Conservation (phyloP, 768 basidiomycete species). For the button mushroom (Agaricus bisporus) region DNA sequence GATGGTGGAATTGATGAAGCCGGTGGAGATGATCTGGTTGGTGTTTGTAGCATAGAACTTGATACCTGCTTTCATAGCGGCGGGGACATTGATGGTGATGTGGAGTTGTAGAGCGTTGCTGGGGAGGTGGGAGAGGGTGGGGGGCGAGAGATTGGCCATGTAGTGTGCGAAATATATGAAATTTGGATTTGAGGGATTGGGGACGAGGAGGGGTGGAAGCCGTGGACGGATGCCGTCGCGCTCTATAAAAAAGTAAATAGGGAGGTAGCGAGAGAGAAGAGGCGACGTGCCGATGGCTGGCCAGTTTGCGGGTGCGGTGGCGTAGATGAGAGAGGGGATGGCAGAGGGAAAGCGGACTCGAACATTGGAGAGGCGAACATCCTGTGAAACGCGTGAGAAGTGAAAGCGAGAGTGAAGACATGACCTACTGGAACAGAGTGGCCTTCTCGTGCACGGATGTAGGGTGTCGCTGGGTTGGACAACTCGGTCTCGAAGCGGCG, state of each 20-base stretch:
- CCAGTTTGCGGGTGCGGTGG: slow-evolving; percentile 4
- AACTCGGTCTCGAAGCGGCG: neutral
- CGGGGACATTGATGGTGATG: slow-evolving; percentile 13
- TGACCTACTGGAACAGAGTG: neutral
- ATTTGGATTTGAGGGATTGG: neutral
- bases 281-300: neutral
- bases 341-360: neutral
- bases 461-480: neutral
- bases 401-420: neutral
- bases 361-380: neutral
- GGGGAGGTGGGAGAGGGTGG: neutral
- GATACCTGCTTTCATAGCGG: slow-evolving; percentile 13
- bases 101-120: slow-evolving; percentile 7
- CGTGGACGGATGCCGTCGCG: neutral
- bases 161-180: slow-evolving; percentile 6
- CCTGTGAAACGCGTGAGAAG: neutral
- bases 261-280: neutral
- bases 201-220: neutral
- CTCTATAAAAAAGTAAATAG: neutral
- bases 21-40: slow-evolving; percentile 10
- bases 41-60: slow-evolving; percentile 13
- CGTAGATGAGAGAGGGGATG: neutral
- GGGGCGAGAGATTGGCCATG: neutral
- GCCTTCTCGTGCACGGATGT: slow-evolving; percentile 2
- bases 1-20: slow-evolving; percentile 8